Evolutionary conservation across 805 yeast species (phyloP).

Genomic region (Barnettozyma sp.): DNA sequence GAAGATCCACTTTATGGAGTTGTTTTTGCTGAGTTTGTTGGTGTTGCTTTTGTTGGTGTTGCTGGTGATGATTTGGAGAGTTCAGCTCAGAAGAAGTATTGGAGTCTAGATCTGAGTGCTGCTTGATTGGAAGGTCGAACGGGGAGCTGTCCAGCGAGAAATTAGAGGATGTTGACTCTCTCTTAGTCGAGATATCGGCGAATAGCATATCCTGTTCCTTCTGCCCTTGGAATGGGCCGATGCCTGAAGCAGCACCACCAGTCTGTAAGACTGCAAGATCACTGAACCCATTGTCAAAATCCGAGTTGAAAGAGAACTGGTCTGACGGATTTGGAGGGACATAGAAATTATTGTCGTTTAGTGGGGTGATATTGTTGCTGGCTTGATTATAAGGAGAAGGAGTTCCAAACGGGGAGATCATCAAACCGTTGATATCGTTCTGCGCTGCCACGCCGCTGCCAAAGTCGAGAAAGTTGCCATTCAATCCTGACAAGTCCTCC

Average conservation of each 20-base stretch:
- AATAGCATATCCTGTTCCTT: neutral
- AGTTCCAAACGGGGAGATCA: constrained; percentile 10
- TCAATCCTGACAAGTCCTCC: constrained; percentile 9
- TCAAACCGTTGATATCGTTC: constrained; percentile 4
- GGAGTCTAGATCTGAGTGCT: constrained; percentile 17
- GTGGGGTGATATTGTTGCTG: constrained; percentile 1
- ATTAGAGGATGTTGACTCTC: constrained; percentile 6
- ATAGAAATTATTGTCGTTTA: neutral
- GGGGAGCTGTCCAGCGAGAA: constrained; percentile 4
- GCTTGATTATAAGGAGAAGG: constrained; percentile 1
- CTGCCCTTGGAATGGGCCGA: neutral
- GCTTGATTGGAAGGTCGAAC: constrained; percentile 4
- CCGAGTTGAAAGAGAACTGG: constrained; percentile 6
- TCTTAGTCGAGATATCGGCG: constrained; percentile 3
- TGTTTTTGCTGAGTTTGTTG: too few relatives aligned
- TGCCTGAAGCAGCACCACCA: too few relatives aligned
- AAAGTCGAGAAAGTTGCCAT: constrained; percentile 1
- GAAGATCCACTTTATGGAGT: constrained; percentile 14
- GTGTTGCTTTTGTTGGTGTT: too few relatives aligned
- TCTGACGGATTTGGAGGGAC: too few relatives aligned
- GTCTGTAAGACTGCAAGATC: too few relatives aligned
- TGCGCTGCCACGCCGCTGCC: neutral
- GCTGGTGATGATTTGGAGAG: constrained; percentile 11
- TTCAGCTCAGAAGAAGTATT: constrained; percentile 12
- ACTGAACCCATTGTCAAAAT: too few relatives aligned